phyloP scores from a whole-genome alignment of 345 rosid genomes.

The Eutrema yunnanense region DNA sequence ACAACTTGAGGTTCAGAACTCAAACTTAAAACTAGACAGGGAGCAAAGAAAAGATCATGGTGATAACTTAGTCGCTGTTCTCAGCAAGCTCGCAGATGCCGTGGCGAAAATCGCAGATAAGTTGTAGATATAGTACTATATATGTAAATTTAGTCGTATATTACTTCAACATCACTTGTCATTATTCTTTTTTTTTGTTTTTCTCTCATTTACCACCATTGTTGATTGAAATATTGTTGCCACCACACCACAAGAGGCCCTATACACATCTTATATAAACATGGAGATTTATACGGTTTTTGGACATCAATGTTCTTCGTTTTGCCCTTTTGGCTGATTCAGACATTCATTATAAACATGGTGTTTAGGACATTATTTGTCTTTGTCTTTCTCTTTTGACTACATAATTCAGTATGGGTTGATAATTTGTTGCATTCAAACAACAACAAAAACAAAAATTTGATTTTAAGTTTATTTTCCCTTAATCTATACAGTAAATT shows the following conservation, averaged over 20 bases:
- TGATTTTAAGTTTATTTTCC: neutral
- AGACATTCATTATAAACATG: too few species aligned
- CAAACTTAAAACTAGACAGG: slow-evolving; percentile 55
- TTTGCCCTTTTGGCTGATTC: neutral
- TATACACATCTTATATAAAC: slow-evolving; percentile 14
- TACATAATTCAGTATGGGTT: neutral
- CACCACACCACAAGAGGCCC: slow-evolving; percentile 5
- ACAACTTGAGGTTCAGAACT: slow-evolving; percentile 84
- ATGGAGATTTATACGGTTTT: slow-evolving; percentile 10
- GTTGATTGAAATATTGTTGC: slow-evolving; percentile 9
- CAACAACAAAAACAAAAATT: neutral
- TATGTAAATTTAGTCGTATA: slow-evolving; percentile 1
- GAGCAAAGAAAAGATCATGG: slow-evolving; percentile 82
- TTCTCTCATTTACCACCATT: slow-evolving; percentile 3
- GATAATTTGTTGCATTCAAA: neutral
- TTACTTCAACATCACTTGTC: slow-evolving; percentile 1
- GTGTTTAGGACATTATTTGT: too few species aligned
- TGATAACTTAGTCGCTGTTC: slow-evolving; percentile 64
- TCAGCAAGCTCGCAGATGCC: slow-evolving; percentile 86
- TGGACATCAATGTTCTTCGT: neutral
- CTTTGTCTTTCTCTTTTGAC: too few species aligned
- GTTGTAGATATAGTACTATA: slow-evolving; percentile 48
- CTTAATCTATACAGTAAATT: neutral
- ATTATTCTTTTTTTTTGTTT: neutral
- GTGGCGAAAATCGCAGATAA: slow-evolving; percentile 82